These are phyloP conservation scores for Aspergillus luchuensis DNA, from an alignment of 2,329 filamentous ascomycete genomes.

Conservation along the genomic window DNA sequence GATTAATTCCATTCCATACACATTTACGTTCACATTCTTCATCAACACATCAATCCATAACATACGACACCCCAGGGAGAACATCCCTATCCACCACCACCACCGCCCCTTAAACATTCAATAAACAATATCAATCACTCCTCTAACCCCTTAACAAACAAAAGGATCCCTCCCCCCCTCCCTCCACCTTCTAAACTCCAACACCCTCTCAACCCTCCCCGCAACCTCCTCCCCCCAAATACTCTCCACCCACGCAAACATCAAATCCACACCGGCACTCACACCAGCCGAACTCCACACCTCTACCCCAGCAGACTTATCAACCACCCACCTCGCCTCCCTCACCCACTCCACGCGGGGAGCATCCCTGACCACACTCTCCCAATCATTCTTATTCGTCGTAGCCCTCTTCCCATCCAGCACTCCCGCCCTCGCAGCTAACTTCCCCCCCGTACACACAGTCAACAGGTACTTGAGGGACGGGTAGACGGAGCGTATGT, in stretches of 20 bases:
- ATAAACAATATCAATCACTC: too few relatives aligned
- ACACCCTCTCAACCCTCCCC: not conserved
- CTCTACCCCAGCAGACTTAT: not conserved
- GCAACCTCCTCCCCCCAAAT: not conserved
- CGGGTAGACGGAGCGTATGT: not conserved
- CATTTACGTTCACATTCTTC: too few relatives aligned
- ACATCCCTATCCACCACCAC: too few relatives aligned
- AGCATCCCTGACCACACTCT: not conserved
- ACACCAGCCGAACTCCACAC: slow-evolving; percentile 1
- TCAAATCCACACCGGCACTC: not conserved
- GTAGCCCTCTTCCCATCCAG: slow-evolving; percentile 11
- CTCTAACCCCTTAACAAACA: not conserved
- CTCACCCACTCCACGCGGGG: slow-evolving; percentile 6
- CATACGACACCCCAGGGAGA: too few relatives aligned
- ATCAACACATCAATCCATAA: too few relatives aligned
- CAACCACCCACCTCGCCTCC: slow-evolving; percentile 12
- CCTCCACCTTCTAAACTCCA: not conserved
- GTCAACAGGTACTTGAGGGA: not conserved
- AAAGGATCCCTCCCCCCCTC: not conserved
- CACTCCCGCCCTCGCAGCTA: slow-evolving; percentile 9
- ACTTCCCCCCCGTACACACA: not conserved
- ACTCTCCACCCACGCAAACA: not conserved
- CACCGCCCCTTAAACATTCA: too few relatives aligned
- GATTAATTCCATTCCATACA: too few relatives aligned
- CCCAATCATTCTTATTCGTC: slow-evolving; percentile 14